These are phyloP conservation scores for Candida pseudoglaebosa DNA, from an alignment of 805 yeast species.

Conservation along the genomic window DNA sequence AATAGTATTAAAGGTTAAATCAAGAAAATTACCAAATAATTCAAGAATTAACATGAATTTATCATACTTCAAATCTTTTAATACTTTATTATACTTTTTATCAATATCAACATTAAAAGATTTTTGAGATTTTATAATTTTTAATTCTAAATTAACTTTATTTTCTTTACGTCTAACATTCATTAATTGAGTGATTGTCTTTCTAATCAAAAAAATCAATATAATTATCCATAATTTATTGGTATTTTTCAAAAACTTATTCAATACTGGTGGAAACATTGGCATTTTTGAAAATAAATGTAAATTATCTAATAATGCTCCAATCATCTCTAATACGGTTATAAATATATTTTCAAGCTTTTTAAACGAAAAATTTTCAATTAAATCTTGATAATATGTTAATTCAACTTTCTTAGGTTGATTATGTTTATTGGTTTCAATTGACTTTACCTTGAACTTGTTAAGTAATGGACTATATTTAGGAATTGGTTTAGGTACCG, in stretches of 20 bases:
- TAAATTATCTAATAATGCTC: slow-evolving; percentile 38
- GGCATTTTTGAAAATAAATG: slow-evolving; percentile 41
- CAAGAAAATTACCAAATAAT: slow-evolving; percentile 39
- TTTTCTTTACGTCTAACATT: slow-evolving; percentile 36
- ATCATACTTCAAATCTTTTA: slow-evolving; percentile 40
- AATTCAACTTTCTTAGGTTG: background rate
- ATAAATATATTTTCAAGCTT: slow-evolving; percentile 27
- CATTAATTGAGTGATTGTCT: slow-evolving; percentile 38
- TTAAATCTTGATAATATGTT: slow-evolving; percentile 5
- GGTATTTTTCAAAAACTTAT: slow-evolving; percentile 34
- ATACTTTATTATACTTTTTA: slow-evolving; percentile 34
- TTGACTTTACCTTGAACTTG: slow-evolving; percentile 22
- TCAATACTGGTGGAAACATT: slow-evolving; percentile 35
- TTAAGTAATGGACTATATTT: slow-evolving; percentile 31
- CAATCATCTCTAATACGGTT: slow-evolving; percentile 30
- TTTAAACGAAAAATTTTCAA: slow-evolving; percentile 24
- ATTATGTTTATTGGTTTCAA: background rate
- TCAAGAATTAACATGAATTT: slow-evolving; percentile 39
- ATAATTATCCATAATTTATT: slow-evolving; percentile 42
- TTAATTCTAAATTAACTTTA: slow-evolving; percentile 35
- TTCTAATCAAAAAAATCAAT: slow-evolving; percentile 36
- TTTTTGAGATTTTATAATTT: slow-evolving; percentile 23
- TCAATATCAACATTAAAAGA: slow-evolving; percentile 22
- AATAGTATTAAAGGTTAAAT: slow-evolving; percentile 36
- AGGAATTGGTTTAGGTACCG: slow-evolving; percentile 24